Evolutionary conservation across 768 basidiomycete genomes (phyloP).

Genomic region (Cystobasidium ongulense): DNA sequence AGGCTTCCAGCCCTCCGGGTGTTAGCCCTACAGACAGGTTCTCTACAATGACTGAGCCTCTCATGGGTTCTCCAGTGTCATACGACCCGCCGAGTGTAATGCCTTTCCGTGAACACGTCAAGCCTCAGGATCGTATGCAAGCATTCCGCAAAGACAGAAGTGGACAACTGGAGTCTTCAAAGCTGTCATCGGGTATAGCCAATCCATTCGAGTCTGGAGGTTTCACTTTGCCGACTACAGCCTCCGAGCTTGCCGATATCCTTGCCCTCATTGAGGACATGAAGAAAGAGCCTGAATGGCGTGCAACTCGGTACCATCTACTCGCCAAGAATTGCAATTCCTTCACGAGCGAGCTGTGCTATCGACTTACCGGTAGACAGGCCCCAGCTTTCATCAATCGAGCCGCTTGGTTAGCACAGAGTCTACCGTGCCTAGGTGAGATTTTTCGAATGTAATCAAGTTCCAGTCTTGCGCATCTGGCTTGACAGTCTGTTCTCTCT

Average conservation of each 20-base stretch:
- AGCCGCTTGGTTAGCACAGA: slow-evolving; percentile 21
- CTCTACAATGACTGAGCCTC: not conserved
- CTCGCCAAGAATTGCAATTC: slow-evolving; percentile 21
- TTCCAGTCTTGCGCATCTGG: not conserved
- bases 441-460: not conserved
- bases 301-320: slow-evolving; percentile 12
- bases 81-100: not conserved
- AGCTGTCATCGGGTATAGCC: not conserved
- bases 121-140: not conserved
- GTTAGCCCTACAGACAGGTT: not conserved
- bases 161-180: not conserved
- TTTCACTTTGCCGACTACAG: not conserved
- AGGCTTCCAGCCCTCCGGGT: not conserved
- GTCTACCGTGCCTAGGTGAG: slow-evolving; percentile 19
- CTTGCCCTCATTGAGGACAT: slow-evolving; percentile 16
- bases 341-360: slow-evolving; percentile 25
- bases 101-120: not conserved
- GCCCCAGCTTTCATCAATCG: slow-evolving; percentile 26
- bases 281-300: slow-evolving; percentile 20
- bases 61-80: not conserved
- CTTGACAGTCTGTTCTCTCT: not conserved
- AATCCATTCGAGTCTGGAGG: not conserved
- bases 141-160: too few species aligned
- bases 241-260: not conserved
- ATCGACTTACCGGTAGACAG: not conserved